A percentile compares a stretch with the other conserved stretches of the same genome.
Evolutionary conservation across 2,329 filamentous ascomycete species (phyloP).

Genomic region (Aspergillaceae sp.): DNA sequence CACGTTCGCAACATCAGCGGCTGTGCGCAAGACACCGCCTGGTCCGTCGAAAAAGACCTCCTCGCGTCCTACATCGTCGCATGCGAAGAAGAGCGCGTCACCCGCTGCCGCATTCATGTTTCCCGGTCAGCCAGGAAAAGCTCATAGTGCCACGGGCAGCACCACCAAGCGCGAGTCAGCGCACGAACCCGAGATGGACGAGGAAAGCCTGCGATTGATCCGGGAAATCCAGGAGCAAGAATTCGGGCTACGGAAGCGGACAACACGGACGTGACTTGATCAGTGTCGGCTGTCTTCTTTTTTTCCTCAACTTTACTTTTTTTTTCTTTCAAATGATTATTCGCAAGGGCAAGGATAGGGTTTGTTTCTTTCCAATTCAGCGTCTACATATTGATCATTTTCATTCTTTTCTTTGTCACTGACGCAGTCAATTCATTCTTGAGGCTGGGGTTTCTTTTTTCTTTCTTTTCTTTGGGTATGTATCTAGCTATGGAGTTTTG

Average conservation of each 20-base stretch:
- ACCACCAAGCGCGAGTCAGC: conserved; percentile 22
- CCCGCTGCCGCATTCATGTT: conserved; percentile 27
- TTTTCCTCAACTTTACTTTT: background rate
- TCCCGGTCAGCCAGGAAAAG: conserved; percentile 15
- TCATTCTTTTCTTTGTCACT: background rate
- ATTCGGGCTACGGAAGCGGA: conserved; percentile 34
- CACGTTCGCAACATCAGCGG: conserved; percentile 12
- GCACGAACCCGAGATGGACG: conserved; percentile 24
- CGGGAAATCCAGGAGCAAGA: conserved; percentile 39
- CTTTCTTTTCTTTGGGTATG: conserved; percentile 3
- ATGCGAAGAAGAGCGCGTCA: conserved; percentile 29
- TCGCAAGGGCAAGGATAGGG: too few relatives aligned
- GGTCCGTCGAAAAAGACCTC: conserved; percentile 25
- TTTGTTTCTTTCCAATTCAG: background rate
- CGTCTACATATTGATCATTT: background rate
- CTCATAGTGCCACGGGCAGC: conserved; percentile 13
- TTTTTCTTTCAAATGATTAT: background rate
- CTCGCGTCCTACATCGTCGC: conserved; percentile 31
- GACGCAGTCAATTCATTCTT: background rate
- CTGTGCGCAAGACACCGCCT: conserved; percentile 19
- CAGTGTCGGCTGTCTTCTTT: background rate
- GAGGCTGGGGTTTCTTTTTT: background rate
- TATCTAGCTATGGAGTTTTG: conserved; percentile 3
- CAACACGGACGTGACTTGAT: conserved; percentile 9
- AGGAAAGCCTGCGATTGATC: conserved; percentile 37